Conservation (phyloP, 2,329 filamentous ascomycete species). For the Fusarium neocosmosporiellum region DNA sequence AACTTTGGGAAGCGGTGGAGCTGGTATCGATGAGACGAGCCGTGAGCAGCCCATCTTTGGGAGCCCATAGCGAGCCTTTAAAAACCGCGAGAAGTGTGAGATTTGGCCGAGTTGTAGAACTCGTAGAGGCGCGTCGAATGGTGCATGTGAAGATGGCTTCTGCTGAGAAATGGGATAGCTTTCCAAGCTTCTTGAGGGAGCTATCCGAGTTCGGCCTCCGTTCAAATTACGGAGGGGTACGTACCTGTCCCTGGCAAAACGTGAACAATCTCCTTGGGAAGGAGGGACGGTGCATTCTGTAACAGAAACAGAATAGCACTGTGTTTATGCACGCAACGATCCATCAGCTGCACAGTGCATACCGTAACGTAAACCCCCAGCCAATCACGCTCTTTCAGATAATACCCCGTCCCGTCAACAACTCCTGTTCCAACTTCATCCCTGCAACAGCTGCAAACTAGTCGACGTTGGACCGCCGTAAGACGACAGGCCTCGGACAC, state of each 20-base stretch:
- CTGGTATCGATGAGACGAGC: neutral
- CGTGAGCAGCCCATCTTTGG: neutral
- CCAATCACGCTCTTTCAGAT: neutral
- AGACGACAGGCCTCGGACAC: neutral
- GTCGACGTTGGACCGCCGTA: neutral
- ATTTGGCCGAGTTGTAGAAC: neutral
- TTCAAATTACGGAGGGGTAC: conserved; percentile 9
- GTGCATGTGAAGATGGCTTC: neutral
- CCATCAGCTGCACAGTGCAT: conserved; percentile 5
- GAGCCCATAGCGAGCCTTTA: neutral
- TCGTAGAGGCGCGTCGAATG: conserved; percentile 10
- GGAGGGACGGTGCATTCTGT: neutral
- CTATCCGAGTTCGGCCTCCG: conserved; percentile 6
- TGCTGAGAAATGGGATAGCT: neutral
- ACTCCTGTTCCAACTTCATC: conserved; percentile 4
- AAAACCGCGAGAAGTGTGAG: neutral
- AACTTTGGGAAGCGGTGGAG: conserved; percentile 16
- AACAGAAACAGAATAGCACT: conserved; percentile 3
- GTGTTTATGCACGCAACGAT: conserved; percentile 1
- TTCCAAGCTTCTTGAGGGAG: neutral
- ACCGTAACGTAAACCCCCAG: neutral
- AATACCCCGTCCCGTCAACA: neutral
- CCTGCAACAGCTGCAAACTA: conserved; percentile 7
- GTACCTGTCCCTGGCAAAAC: conserved; percentile 1
- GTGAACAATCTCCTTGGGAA: neutral